Base-by-base conservation (phyloP, 805 yeast genomes). In the Saturnispora dispora region DNA sequence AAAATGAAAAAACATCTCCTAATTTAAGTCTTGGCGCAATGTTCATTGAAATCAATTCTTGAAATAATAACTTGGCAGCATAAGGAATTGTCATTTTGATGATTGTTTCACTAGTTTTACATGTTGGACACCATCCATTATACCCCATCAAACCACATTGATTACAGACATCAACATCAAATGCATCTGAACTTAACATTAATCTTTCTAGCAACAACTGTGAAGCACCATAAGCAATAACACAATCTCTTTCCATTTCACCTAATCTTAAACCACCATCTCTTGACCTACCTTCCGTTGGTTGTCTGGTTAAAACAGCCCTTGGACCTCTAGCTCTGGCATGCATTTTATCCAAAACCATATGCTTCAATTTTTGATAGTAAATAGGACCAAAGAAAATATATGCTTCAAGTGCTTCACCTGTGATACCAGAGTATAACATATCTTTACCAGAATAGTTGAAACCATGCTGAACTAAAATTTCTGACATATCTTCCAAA, bases 161-260 rank as follows among this genome's bases (percentile, higher is more conserved):
- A 63, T 85, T 85, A 73, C 99, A 93, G 35, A 93, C 82, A 63
- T 93, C 98, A 30, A 93, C 97, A 60, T 93, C 98, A 65, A 93
- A 93, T 0, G 97, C 98, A 73, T 93, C 99, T 0, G 98, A 90
- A 49, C 96, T 87, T 48, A 90, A 72, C 99, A 93, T 93, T 63
- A 93, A 77, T 69, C 99, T 82, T 70, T 93, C 99, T 55, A 93
- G 72, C 58, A 93, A 75, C 59, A 93, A 73, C 69, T 91, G 98
- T 5, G 97, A 90, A 1, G 99, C 99, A 63, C 99, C 99, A 63
- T 93, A 93, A 1, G 99, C 99, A 71, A 93, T 95, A 57, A 93
- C 96, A 83, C 99, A 93, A 74, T 93, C 99, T 71, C 99, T 85
- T 69, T 93, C 99, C 99, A 93, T 93, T 73, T 93, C 99, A 63